Evolutionary conservation across 306 rosid species (phyloP), one percentile per base, ranked within the genome.

Genomic region (Hippophae tibetana): DNA sequence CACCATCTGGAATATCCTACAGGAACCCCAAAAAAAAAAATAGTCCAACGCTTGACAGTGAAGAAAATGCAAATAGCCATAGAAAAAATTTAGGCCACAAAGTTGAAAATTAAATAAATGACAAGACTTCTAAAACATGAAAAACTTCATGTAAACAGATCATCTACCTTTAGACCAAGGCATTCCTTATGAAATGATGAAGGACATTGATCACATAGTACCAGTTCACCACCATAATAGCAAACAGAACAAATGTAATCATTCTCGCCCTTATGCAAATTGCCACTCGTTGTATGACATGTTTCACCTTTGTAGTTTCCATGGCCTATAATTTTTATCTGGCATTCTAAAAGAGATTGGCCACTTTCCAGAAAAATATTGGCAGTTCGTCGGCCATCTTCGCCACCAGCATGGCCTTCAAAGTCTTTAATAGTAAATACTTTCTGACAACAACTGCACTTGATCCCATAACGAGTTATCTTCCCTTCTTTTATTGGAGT

Each of bases 121-220:
- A 14, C 9, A 23, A 10, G 5, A 9, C 18, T 18, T 6, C 25
- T 48, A 13, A 60, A 58, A 57, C 18, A 10, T 53, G 10, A 47
- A 72, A 60, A 38, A 50, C 43, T 58, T 26, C 72, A 66, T n/a
- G 57, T 41, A 61, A 63, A 63, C 56, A 12, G 43, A 58, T 56
- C 61, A 63, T 57, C 46, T 78, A 90, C 98, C 96, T 78, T 66
- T 73, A 90, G 72, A 47, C 82, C 84, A 12, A 90, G 74, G 71
- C 98, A 90, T 7, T 25, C 51, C 59, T 50, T 70, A 68, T 87
- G 98, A 64, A 81, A 90, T 52, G 96, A 67, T 50, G 98, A 82
- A 6, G 92, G 98, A 13, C 98, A 90, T 27, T 63, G 69, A 69
- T 90, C 98, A 54, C 98, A 90, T 70, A 85, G 79, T 63, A 90